Percentiles rank a stretch among this genome's conserved stretches.
Conservation (phyloP, 2,329 filamentous ascomycete species). For the Beauveria sp. region DNA sequence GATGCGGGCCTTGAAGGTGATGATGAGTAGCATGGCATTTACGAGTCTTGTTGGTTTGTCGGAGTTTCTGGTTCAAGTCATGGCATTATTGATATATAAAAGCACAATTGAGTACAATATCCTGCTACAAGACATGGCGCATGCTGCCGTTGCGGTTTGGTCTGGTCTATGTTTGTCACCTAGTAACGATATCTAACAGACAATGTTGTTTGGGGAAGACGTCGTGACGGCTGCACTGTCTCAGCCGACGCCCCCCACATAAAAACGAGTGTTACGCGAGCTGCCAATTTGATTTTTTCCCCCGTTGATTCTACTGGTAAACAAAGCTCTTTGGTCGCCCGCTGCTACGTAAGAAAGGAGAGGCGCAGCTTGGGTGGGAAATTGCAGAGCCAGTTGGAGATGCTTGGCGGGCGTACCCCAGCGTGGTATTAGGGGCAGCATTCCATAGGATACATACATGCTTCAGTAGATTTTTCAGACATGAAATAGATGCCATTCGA, state of each 20-base stretch:
- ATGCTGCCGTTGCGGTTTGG: not conserved
- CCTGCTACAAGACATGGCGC: not conserved
- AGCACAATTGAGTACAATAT: not conserved
- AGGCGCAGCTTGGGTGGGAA: constrained; percentile 3
- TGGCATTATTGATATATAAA: not conserved
- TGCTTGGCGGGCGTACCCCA: not conserved
- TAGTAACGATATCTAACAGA: too few species aligned
- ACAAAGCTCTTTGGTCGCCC: not conserved
- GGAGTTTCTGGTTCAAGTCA: not conserved
- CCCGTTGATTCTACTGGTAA: too few species aligned
- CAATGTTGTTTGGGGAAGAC: not conserved
- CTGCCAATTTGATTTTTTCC: not conserved
- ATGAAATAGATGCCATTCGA: not conserved
- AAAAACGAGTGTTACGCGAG: too few species aligned
- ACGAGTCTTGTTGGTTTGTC: not conserved
- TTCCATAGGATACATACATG: not conserved
- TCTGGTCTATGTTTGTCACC: too few species aligned
- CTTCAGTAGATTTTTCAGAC: not conserved
- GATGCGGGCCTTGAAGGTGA: constrained; percentile 20
- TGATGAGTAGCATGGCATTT: constrained; percentile 16
- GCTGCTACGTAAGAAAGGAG: not conserved
- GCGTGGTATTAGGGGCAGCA: not conserved
- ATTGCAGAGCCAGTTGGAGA: constrained; percentile 1
- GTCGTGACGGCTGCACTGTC: not conserved
- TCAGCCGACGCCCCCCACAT: not conserved